Evolutionary conservation across 2,329 filamentous ascomycete species (phyloP), one percentile per base, ranked within the genome.

Genomic region (Penicillium frequentans): DNA sequence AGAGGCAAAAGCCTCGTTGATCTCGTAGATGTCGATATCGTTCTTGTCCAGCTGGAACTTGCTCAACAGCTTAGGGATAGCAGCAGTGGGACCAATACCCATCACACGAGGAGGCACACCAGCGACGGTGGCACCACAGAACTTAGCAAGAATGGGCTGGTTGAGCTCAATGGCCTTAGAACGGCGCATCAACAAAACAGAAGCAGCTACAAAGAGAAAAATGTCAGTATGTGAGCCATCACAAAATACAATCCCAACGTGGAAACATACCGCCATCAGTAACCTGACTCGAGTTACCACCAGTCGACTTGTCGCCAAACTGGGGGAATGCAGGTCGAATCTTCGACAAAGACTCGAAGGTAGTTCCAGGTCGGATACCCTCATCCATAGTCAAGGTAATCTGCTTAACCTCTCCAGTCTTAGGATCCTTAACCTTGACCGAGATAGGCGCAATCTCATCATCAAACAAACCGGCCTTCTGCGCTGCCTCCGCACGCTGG

Each of bases 1-100:
- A 52, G 90, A 95, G 23, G 93, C 93, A 70, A 99, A 99, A 1
- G 95, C 95, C 83, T 99, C 95, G 81, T 99, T 99, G 72, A 99
- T 79, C 83, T 98, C 95, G 66, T 93, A 82, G 35, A 98, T 84
- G 71, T 99, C 95, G 60, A 95, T 85, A 68, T 98, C 95, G 57
- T 88, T 84, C 53, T 96, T 80, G 24, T 83, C 85, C 59, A 99
- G 77, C 76, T 89, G 86, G 83, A 89, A 87, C 79, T 95, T 88
- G 70, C 78, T 77, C 46, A 99, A 84, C 29, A 99, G 86, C 85
- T 99, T 99, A 61, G 85, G 86, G 60, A 88, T 86, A 21, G 85
- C 85, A 63, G 85, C 75, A 10, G 78, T 77, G 31, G 79, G 79
- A 9, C 79, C 79, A 65, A 98, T 96, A 63, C 93, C 95, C 95